phyloP scores from a whole-genome alignment of 2,329 filamentous ascomycete species.

The Exophiala aquamarina region DNA sequence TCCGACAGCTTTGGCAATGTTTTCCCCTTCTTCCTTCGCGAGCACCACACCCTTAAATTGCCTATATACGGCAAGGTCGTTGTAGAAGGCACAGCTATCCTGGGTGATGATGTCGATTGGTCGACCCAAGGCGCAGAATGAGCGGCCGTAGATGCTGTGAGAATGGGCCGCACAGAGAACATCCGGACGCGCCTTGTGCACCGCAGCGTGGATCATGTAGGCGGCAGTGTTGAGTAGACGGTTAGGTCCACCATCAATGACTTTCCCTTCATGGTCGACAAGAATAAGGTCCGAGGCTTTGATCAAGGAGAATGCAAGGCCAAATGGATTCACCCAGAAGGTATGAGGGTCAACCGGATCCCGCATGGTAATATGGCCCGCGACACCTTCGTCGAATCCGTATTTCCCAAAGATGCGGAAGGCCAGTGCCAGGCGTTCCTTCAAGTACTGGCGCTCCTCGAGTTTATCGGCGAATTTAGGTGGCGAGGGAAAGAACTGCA shows the following conservation, averaged over 20 bases:
- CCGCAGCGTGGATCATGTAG: slow-evolving; percentile 54
- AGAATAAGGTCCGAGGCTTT: slow-evolving; percentile 68
- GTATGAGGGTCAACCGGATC: slow-evolving; percentile 60
- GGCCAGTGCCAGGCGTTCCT: slow-evolving; percentile 54
- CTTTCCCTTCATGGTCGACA: slow-evolving; percentile 60
- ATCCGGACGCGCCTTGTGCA: slow-evolving; percentile 57
- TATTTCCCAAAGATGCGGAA: slow-evolving; percentile 60
- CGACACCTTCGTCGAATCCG: slow-evolving; percentile 61
- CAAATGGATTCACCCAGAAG: slow-evolving; percentile 70
- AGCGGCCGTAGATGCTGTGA: slow-evolving; percentile 53
- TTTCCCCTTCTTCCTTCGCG: slow-evolving; percentile 53
- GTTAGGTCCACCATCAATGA: slow-evolving; percentile 61
- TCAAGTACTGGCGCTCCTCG: slow-evolving; percentile 54
- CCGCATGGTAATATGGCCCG: slow-evolving; percentile 63
- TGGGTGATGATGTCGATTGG: slow-evolving; percentile 47
- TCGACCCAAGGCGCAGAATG: slow-evolving; percentile 43
- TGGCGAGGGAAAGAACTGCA: slow-evolving; percentile 25
- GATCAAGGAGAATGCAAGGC: slow-evolving; percentile 61
- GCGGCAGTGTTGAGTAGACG: slow-evolving; percentile 48
- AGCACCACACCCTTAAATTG: slow-evolving; percentile 56
- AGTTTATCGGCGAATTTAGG: slow-evolving; percentile 43
- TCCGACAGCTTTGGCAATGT: slow-evolving; percentile 51
- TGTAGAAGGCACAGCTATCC: slow-evolving; percentile 46
- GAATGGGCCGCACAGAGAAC: slow-evolving; percentile 56
- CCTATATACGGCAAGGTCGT: slow-evolving; percentile 53